Base-by-base conservation (phyloP, 2,329 filamentous ascomycete species). In the Colletotrichum salicis region DNA sequence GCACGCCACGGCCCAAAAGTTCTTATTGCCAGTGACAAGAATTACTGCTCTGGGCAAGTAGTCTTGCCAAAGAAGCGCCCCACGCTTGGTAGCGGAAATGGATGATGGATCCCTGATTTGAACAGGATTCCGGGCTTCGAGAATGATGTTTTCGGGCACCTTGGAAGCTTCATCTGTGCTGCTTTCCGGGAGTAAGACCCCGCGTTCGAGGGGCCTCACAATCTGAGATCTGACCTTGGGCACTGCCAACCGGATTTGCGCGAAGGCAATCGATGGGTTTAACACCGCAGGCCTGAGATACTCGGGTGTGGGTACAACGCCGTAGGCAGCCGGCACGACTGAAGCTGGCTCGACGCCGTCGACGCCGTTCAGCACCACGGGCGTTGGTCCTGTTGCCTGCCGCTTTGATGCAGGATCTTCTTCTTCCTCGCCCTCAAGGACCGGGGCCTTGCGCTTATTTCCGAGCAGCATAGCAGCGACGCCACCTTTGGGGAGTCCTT, bases 1-100 rank as follows among this genome's bases (percentile, higher is more conserved):
- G 77, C 95, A 98, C 11, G 93, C 95, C 19, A 93, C 96, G 0
- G 94, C 93, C 93, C 96, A 99, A 79, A 98, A 95, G 75, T 93
- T 91, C 76, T 92, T 91, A 80, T 95, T 98, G 2, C 95, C 97
- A 0, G 96, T 96, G 1, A 97, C 92, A 1, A 98, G 87, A n/a
- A 99, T 89, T 29, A 97, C 93, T 6, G 94, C 91, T 70, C 92
- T 89, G 0, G 96, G 95, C 15, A 99, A 84, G 77, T 94, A 99
- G 78, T 99, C 97, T 78, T 98, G 94, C 96, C 97, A 99, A 4
- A 98, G 82, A 1, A 93, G 86, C 67, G 92, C 90, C 5, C 94
- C 94, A 66, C 94, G 90, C 79, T 94, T 96, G 2, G 91, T 93
- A 51, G 96, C 91, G 5, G 91, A 93, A 54, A 99, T 90, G 41